Evolutionary conservation across 2,329 filamentous ascomycete genomes (phyloP).

Genomic region (Ceratocystis colombiana): DNA sequence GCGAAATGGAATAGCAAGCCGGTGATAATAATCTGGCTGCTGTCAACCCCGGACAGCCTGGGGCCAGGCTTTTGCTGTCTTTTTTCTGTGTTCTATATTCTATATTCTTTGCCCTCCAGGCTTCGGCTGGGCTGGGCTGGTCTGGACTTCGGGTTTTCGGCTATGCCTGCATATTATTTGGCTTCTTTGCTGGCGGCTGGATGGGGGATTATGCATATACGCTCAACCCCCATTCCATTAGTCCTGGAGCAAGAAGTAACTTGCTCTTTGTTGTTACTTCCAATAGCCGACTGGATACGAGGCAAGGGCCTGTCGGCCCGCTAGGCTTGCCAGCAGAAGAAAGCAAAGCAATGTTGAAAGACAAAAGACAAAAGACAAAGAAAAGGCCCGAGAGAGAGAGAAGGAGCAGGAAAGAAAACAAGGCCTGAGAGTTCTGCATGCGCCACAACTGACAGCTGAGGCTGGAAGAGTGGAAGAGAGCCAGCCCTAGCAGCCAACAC

Average conservation of each 20-base stretch:
- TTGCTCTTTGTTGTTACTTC: no score
- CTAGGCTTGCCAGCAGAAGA: no score
- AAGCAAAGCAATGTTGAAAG: not conserved
- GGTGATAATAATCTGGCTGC: not conserved
- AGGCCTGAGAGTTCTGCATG: constrained; percentile 10
- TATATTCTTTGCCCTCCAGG: no score
- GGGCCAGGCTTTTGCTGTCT: not conserved
- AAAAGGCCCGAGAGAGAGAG: constrained; percentile 4
- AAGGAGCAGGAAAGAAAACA: not conserved
- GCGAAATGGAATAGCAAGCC: not conserved
- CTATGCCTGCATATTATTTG: not conserved
- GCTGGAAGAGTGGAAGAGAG: not conserved
- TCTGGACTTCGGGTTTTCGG: not conserved
- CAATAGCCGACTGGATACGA: no score
- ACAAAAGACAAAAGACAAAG: not conserved
- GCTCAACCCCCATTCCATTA: not conserved
- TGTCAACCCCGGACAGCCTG: not conserved
- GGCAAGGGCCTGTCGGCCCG: not conserved
- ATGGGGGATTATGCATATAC: not conserved
- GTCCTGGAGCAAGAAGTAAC: no score
- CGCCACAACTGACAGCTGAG: constrained; percentile 15
- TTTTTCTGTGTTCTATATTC: no score
- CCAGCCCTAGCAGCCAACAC: not conserved
- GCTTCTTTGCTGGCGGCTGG: not conserved
- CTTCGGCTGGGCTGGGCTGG: not conserved